Base-by-base conservation (phyloP, 1,139 yeast species). In the Pichia sp. region DNA sequence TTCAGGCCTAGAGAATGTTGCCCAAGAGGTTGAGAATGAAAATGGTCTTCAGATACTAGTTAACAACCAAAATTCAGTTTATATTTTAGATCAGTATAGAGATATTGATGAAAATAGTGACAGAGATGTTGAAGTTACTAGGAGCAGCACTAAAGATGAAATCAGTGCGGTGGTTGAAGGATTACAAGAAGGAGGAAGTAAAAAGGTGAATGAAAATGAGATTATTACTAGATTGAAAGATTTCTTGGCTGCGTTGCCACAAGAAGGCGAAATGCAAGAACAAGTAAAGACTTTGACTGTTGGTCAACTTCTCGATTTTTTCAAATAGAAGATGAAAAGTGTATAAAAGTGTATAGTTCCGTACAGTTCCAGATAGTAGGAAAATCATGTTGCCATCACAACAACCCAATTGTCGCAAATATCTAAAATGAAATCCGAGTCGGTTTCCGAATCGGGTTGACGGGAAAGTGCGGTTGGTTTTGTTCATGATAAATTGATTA, bases 251-350 rank as follows among this genome's bases (percentile, higher is more conserved):
- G 47, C 47, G 3, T 24, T 45, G 23, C 47, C 47, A 9, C 44
- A 45, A 26, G 47, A 45, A 23, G 38, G 23, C 1, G 41, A n/a
- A 13, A 25, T 22, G 26, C 44, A 37, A 34, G 47, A 45, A 23
- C 47, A 45, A 35, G 20, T 45, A 20, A 45, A 45, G 23, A 30
- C 18, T 20, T 39, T 45, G 32, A 40, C 40, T n/a, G 37, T 45
- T 18, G 47, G 47, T 18, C 44, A 45, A 34, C 16, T 45, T 2
- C 39, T 45, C 15, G 44, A 40, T 20, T 35, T 34, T 32, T 40
- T 45, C 24, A 29, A 34, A 7, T 18, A 32, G 13, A 27, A 13
- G 13, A 27, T 39, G 42, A 26, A 30, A 30, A 30, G 16, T 35
- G 38, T 35, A 22, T 18, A 35, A 35, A 30, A 30, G 25, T 35